Conservation (phyloP, 169 alveolate species). For the Babesia sp. region DNA sequence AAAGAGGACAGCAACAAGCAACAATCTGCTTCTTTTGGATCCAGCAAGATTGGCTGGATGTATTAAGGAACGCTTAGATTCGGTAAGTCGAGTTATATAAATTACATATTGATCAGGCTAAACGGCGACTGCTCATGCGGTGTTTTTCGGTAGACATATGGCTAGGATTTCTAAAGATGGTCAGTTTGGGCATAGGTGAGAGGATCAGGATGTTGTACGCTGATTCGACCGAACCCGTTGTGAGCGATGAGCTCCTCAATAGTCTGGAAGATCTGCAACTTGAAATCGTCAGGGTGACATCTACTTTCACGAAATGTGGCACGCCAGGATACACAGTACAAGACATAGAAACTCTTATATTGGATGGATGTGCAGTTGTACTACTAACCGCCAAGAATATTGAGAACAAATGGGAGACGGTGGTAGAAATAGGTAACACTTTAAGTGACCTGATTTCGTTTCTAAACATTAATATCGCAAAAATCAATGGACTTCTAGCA, state of each 20-base stretch:
- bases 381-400: conserved; percentile 14
- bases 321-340: conserved; percentile 10
- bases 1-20: conserved; percentile 5
- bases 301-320: conserved; percentile 18
- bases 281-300: conserved; percentile 33
- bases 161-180: conserved; percentile 49
- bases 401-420: conserved; percentile 27
- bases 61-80: conserved; percentile 27
- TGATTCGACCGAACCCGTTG: neutral
- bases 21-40: conserved; percentile 48
- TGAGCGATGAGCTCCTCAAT: conserved; percentile 36
- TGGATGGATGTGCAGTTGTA: conserved; percentile 28
- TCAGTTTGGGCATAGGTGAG: conserved; percentile 63
- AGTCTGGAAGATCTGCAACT: conserved; percentile 58
- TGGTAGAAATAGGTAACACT: neutral
- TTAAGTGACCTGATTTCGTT: conserved; percentile 16
- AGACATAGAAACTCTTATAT: conserved; percentile 33
- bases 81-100: conserved; percentile 7
- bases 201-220: conserved; percentile 31
- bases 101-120: conserved; percentile 4
- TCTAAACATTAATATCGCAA: conserved; percentile 26
- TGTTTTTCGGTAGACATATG: conserved; percentile 52
- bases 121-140: conserved; percentile 34
- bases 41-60: conserved; percentile 37
- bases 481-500: conserved; percentile 1